Evolutionary conservation across 768 basidiomycete genomes (phyloP).

Genomic region (Termitomyces sp.): DNA sequence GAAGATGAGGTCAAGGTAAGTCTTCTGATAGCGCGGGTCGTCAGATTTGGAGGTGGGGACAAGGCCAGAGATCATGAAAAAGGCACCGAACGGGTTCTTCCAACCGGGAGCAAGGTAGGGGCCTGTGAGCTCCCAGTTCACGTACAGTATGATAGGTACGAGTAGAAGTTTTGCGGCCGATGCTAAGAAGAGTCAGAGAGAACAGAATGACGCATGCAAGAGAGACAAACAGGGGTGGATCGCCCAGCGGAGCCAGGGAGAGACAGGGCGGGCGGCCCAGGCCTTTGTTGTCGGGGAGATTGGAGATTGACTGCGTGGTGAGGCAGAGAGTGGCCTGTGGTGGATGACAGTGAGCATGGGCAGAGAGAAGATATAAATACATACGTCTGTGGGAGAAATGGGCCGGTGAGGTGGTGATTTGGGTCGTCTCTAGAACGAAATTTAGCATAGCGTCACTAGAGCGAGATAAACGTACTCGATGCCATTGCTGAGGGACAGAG

Average conservation of each 20-base stretch:
- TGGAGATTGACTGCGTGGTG: constrained; percentile 35
- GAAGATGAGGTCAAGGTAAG: constrained; percentile 74
- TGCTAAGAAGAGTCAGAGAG: constrained; percentile 28
- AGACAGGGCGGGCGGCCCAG: constrained; percentile 17
- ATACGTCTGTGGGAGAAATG: constrained; percentile 64
- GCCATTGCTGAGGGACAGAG: constrained; percentile 4
- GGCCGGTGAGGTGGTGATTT: constrained; percentile 57
- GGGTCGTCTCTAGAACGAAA: constrained; percentile 42
- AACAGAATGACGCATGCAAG: background rate
- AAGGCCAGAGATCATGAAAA: constrained; percentile 73
- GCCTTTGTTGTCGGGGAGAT: constrained; percentile 10
- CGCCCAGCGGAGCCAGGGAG: constrained; percentile 65
- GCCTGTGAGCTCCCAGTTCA: constrained; percentile 57
- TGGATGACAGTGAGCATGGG: constrained; percentile 16
- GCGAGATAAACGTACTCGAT: constrained; percentile 21
- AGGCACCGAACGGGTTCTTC: constrained; percentile 68
- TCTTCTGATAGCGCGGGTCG: constrained; percentile 68
- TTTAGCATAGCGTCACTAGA: background rate
- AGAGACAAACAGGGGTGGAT: constrained; percentile 59
- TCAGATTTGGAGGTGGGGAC: constrained; percentile 47
- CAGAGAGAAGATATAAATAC: constrained; percentile 8
- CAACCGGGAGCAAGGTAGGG: constrained; percentile 42
- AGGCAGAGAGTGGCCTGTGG: constrained; percentile 6
- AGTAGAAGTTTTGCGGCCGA: constrained; percentile 67
- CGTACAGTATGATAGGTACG: constrained; percentile 55